Evolutionary conservation across 768 basidiomycete species (phyloP).

Genomic region (Suillus decipiens): DNA sequence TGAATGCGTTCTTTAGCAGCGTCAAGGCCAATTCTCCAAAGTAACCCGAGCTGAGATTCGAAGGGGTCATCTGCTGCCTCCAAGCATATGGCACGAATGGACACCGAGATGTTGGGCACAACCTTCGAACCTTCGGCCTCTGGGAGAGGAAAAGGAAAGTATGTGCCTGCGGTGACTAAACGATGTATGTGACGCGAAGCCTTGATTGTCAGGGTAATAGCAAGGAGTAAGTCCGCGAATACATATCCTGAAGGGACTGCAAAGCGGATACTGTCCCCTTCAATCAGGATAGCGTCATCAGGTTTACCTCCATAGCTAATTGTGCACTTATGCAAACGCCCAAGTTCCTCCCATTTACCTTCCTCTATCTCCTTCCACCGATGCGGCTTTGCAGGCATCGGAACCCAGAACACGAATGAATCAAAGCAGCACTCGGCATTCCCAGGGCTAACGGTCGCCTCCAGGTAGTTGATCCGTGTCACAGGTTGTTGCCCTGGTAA

Average conservation of each 20-base stretch:
- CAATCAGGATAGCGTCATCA: conserved; percentile 46
- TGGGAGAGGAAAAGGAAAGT: conserved; percentile 59
- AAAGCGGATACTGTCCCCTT: conserved; percentile 67
- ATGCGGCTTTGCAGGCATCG: conserved; percentile 43
- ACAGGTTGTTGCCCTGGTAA: conserved; percentile 52
- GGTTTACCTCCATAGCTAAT: conserved; percentile 35
- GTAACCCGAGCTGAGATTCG: conserved; percentile 73
- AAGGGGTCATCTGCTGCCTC: conserved; percentile 87
- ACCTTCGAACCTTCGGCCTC: conserved; percentile 70
- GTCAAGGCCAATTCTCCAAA: conserved; percentile 70
- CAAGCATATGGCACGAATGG: conserved; percentile 60
- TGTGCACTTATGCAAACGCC: conserved; percentile 56
- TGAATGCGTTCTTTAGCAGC: conserved; percentile 71
- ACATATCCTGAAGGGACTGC: conserved; percentile 80
- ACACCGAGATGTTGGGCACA: conserved; percentile 63
- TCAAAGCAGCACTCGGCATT: conserved; percentile 38
- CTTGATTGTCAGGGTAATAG: conserved; percentile 69
- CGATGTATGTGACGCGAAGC: conserved; percentile 66
- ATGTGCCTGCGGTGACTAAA: conserved; percentile 54
- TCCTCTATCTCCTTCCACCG: conserved; percentile 36
- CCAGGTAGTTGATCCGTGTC: conserved; percentile 34
- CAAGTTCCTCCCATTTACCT: conserved; percentile 75
- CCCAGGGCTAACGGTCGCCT: conserved; percentile 20
- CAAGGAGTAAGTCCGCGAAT: conserved; percentile 74
- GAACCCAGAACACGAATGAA: conserved; percentile 57